Percentiles rank a stretch among this genome's conserved stretches.
Conservation (phyloP, 495 filamentous ascomycete genomes). For the Rhypophila decipiens region DNA sequence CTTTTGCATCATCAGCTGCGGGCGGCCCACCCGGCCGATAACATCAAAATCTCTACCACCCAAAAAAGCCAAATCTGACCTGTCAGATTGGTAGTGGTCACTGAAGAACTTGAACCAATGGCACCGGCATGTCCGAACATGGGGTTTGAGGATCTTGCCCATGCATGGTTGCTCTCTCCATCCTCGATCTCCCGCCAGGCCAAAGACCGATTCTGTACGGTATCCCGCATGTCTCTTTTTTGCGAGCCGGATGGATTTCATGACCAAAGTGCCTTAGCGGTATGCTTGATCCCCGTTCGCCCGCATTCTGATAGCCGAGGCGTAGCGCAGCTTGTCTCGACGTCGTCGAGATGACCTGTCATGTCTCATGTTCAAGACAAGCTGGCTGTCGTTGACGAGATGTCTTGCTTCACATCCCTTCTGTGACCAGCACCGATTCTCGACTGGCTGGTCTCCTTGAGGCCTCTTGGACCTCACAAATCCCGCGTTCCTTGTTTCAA, state of each 20-base stretch:
- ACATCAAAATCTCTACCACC: too few relatives aligned
- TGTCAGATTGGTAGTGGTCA: background rate
- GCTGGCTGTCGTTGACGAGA: background rate
- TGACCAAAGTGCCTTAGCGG: constrained; percentile 1
- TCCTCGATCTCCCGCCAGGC: background rate
- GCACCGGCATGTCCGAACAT: background rate
- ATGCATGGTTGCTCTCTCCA: background rate
- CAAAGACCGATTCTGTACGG: constrained; percentile 1
- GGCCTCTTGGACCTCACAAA: background rate
- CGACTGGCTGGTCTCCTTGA: too few relatives aligned
- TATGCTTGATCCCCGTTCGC: background rate
- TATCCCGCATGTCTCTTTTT: too few relatives aligned
- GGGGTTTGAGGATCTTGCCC: background rate
- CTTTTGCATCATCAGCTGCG: too few relatives aligned
- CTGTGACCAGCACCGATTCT: too few relatives aligned
- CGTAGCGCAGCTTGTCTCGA: too few relatives aligned
- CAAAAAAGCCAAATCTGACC: too few relatives aligned
- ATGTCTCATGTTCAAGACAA: background rate
- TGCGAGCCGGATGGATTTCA: background rate
- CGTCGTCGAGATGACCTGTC: too few relatives aligned
- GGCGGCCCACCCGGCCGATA: too few relatives aligned
- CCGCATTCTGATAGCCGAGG: background rate
- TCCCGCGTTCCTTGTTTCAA: background rate
- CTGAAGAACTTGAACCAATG: background rate
- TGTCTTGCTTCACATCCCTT: background rate